phyloP scores from a whole-genome alignment of 768 basidiomycete species.

The Porpolomopsis calyptriformis region DNA sequence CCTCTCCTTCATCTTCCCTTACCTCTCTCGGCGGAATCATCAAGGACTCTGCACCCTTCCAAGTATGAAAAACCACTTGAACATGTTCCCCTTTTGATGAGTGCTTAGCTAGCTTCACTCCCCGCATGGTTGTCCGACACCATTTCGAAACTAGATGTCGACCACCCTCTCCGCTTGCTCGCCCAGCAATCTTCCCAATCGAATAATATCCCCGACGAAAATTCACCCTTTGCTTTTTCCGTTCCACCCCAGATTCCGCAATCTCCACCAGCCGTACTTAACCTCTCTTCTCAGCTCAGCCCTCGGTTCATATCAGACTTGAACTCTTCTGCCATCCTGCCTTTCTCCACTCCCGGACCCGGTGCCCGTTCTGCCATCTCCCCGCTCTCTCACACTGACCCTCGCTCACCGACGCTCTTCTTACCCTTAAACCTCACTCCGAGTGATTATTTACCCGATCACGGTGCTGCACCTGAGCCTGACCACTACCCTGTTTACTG shows the following conservation, averaged over 20 bases:
- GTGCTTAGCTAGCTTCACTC: slow-evolving; percentile 18
- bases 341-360: background rate
- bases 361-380: background rate
- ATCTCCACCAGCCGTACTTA: background rate
- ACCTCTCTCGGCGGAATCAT: background rate
- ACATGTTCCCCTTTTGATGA: background rate
- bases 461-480: background rate
- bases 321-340: background rate
- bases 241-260: background rate
- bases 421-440: too few species aligned
- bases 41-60: background rate
- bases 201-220: background rate
- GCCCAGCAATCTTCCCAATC: slow-evolving; percentile 15
- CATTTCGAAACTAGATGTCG: slow-evolving; percentile 34
- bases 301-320: background rate
- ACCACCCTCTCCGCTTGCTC: slow-evolving; percentile 39
- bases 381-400: background rate
- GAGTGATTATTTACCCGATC: too few species aligned
- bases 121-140: slow-evolving; percentile 50
- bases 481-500: background rate
- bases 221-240: background rate
- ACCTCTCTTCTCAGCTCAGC: background rate
- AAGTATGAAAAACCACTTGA: background rate
- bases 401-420: too few species aligned
- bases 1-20: background rate